phyloP scores from a whole-genome alignment of 164 flowering plant genomes.

The Magnolia sinica region DNA sequence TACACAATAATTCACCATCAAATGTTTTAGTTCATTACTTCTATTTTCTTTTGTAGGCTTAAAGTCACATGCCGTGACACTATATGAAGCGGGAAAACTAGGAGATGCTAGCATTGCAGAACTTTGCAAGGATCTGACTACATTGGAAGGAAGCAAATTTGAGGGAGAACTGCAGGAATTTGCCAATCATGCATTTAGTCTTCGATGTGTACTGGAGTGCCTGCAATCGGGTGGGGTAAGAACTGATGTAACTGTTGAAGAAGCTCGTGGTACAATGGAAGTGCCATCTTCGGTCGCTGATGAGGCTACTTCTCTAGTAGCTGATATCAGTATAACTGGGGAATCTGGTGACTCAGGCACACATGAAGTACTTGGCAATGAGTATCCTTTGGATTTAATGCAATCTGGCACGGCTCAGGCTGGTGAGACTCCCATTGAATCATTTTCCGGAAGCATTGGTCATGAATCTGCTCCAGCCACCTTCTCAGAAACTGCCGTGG shows the following conservation, averaged over 20 bases:
- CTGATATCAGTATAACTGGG: conserved; percentile 23
- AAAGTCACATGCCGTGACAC: conserved; percentile 95
- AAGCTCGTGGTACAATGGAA: conserved; percentile 27
- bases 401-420: conserved; percentile 20
- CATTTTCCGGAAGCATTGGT: conserved; percentile 19
- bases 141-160: conserved; percentile 89
- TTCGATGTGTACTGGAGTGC: conserved; percentile 81
- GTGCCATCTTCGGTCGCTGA: conserved; percentile 24
- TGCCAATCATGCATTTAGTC: conserved; percentile 96
- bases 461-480: conserved; percentile 22
- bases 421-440: conserved; percentile 26
- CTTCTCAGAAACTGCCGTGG: conserved; percentile 22
- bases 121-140: conserved; percentile 86
- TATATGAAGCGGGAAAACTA: conserved; percentile 94
- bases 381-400: conserved; percentile 10
- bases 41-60: conserved; percentile 52
- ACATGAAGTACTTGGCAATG: conserved; percentile 26
- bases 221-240: conserved; percentile 78
- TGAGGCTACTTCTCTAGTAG: conserved; percentile 29
- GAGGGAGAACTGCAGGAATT: conserved; percentile 99
- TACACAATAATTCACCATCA: no score
- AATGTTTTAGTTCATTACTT: not conserved
- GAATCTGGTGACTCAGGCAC: conserved; percentile 16
- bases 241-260: conserved; percentile 33
- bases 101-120: conserved; percentile 91